Percentiles rank a stretch among this genome's conserved stretches.
Evolutionary conservation across 2,329 filamentous ascomycete genomes (phyloP).

Genomic region (Cladorrhinum sp.): DNA sequence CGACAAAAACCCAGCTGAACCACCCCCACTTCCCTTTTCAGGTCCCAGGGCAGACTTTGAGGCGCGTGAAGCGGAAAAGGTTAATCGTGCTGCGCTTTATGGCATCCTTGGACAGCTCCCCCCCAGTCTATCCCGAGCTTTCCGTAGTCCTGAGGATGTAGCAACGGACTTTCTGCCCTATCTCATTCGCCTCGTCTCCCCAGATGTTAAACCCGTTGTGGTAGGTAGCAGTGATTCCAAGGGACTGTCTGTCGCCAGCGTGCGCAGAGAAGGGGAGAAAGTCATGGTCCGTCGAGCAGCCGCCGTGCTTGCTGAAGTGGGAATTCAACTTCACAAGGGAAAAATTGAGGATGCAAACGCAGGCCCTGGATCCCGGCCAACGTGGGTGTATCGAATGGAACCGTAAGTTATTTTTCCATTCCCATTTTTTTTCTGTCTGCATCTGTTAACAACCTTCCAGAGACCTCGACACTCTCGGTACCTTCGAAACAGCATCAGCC

Average conservation of each 20-base stretch:
- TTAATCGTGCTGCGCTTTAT: slow-evolving; percentile 71
- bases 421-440: not conserved
- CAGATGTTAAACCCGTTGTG: slow-evolving; percentile 87
- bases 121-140: slow-evolving; percentile 69
- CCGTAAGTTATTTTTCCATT: slow-evolving; percentile 59
- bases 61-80: slow-evolving; percentile 76
- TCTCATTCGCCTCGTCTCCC: slow-evolving; percentile 77
- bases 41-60: slow-evolving; percentile 79
- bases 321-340: slow-evolving; percentile 76
- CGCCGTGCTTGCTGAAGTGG: slow-evolving; percentile 76
- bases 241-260: slow-evolving; percentile 64
- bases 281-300: slow-evolving; percentile 76
- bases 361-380: slow-evolving; percentile 51
- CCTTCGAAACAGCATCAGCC: slow-evolving; percentile 66
- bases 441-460: slow-evolving; percentile 32
- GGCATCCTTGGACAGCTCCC: slow-evolving; percentile 70
- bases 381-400: slow-evolving; percentile 92
- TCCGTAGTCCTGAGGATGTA: slow-evolving; percentile 74
- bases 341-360: slow-evolving; percentile 63
- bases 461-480: slow-evolving; percentile 72
- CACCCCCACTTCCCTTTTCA: slow-evolving; percentile 68
- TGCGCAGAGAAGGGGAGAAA: slow-evolving; percentile 83
- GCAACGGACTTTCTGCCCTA: slow-evolving; percentile 83
- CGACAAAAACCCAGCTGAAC: slow-evolving; percentile 46
- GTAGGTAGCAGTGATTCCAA: slow-evolving; percentile 62